Base-by-base conservation (phyloP, 1,139 yeast species). In the Suhomyces choctaworum region DNA sequence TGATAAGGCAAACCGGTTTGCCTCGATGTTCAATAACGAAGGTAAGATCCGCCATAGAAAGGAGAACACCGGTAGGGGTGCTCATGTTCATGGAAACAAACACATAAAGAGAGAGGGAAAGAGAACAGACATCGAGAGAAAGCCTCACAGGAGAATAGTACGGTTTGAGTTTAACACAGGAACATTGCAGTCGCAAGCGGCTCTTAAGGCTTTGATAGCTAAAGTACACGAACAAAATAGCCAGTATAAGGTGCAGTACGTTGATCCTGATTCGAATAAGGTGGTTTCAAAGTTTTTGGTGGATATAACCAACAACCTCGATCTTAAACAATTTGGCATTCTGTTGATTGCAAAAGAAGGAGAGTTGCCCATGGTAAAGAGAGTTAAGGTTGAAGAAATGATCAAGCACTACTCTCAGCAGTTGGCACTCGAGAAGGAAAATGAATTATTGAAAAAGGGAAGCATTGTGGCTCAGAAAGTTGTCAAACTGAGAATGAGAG, bases 381-480 rank as follows among this genome's bases (percentile, higher is more conserved):
- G 45, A 10, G 52, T 57, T 5, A 50, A 52, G 10, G 50, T 54
- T 5, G 45, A 37, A 17, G 68, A 65, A 10, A 70, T 70, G 76
- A 39, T 66, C 13, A 53, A 56, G 34, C 37, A 39, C 1, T 67
- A 64, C 41, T 46, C 60, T 3, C 62, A 65, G 19, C 56, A 59
- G 32, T 49, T 66, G 23, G 73, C 76, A 0, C 50, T 47, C 4
- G 34, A 46, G 16, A 60, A 58, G 32, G 69, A 67, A 39, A 41
- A 56, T 29, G 66, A 60, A 32, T 50, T 70, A 16, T 45, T 68
- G 27, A 52, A 55, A 22, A 45, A 50, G 43, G 76, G 76, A 0
- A 66, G 70, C 33, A 36, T 47, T 1, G 53, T 62, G 12, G 68
- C 70, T 3, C 47, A 53, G 33, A 56, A 51, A 32, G 63, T 61